Conservation (phyloP, 1,139 yeast species). For the Diutina mesorugosa region DNA sequence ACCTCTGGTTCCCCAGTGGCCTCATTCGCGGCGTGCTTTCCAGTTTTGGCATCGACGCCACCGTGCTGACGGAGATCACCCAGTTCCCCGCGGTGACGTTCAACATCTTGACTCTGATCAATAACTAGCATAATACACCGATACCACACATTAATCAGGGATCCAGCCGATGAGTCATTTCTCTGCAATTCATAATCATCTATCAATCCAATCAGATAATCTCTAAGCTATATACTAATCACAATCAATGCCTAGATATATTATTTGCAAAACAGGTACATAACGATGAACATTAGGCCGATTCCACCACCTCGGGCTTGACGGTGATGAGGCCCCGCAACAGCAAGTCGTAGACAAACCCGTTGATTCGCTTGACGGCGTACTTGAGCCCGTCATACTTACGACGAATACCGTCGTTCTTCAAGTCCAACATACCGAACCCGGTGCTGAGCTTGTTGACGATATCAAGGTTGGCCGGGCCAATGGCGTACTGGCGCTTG, state of each 20-base stretch:
- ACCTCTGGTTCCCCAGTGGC: slow-evolving; percentile 76
- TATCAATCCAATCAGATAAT: too few species aligned
- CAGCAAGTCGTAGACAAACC: slow-evolving; percentile 16
- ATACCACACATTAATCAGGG: background rate
- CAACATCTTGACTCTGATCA: slow-evolving; percentile 50
- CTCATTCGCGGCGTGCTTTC: slow-evolving; percentile 67
- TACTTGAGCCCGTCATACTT: slow-evolving; percentile 20
- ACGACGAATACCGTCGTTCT: slow-evolving; percentile 17
- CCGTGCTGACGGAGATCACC: slow-evolving; percentile 55
- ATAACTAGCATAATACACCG: slow-evolving; percentile 8
- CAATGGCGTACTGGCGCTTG: slow-evolving; percentile 11
- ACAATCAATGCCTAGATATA: too few species aligned
- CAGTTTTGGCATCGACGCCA: slow-evolving; percentile 56
- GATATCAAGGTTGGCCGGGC: slow-evolving; percentile 14
- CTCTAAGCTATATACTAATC: too few species aligned
- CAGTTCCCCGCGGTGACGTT: slow-evolving; percentile 58
- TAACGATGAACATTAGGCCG: too few species aligned
- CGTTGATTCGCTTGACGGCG: slow-evolving; percentile 16
- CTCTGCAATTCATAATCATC: too few species aligned
- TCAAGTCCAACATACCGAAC: slow-evolving; percentile 18
- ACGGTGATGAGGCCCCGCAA: background rate
- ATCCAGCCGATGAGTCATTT: too few species aligned
- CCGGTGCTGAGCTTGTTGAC: slow-evolving; percentile 15
- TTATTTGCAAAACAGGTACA: too few species aligned
- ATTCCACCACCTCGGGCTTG: background rate